Evolutionary conservation across 2,329 filamentous ascomycete genomes (phyloP).

Genomic region (Ceratocystis cubensis): DNA sequence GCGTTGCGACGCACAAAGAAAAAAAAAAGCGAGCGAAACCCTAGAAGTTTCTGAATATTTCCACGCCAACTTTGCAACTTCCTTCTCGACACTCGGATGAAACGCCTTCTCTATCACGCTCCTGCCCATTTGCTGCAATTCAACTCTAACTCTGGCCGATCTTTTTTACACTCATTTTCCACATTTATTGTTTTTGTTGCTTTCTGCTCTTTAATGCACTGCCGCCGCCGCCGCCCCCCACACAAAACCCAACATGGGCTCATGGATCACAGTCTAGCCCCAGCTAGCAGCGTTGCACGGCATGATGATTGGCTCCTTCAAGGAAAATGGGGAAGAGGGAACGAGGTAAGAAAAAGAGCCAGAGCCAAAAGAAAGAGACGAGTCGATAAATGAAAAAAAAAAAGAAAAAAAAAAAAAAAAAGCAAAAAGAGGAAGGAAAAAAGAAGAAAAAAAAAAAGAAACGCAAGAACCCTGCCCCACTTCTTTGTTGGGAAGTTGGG

Average conservation of each 20-base stretch:
- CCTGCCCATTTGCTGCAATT: neutral
- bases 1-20: neutral
- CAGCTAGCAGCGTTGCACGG: neutral
- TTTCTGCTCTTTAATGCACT: conserved; percentile 2
- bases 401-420: neutral
- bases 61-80: neutral
- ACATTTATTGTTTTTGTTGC: neutral
- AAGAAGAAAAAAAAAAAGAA: neutral
- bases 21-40: neutral
- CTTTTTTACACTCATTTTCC: neutral
- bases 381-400: neutral
- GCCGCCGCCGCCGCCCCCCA: neutral
- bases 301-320: neutral
- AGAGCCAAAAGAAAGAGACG: conserved; percentile 1
- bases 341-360: neutral
- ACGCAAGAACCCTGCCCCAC: too few relatives aligned
- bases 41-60: neutral
- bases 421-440: neutral
- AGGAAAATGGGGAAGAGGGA: neutral
- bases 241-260: neutral
- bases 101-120: neutral
- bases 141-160: neutral
- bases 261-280: conserved; percentile 11
- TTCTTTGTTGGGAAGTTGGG: too few relatives aligned
- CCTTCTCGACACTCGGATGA: neutral